phyloP scores from a whole-genome alignment of 2,329 filamentous ascomycete genomes.

The Hypoxylon sp. region DNA sequence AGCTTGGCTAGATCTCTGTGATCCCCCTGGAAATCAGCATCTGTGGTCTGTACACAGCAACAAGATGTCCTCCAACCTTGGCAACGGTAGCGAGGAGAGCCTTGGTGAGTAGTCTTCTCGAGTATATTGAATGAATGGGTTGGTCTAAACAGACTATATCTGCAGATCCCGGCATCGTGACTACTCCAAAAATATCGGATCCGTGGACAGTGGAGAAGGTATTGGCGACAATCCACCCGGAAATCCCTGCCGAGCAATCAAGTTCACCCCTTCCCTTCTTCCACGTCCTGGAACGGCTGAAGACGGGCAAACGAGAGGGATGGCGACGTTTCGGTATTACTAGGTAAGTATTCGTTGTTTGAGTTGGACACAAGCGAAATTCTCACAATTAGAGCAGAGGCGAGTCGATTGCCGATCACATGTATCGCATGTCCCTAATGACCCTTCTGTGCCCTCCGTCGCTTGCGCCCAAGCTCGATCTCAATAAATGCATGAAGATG shows the following conservation, averaged over 20 bases:
- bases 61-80: constrained; percentile 26
- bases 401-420: constrained; percentile 97
- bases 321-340: constrained; percentile 90
- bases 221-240: constrained; percentile 71
- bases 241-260: constrained; percentile 70
- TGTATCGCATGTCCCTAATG: constrained; percentile 99
- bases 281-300: constrained; percentile 91
- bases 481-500: constrained; percentile 92
- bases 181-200: constrained; percentile 58
- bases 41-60: neutral
- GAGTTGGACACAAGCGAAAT: neutral
- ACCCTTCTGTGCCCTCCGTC: constrained; percentile 88
- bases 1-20: neutral
- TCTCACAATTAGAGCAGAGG: constrained; percentile 62
- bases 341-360: constrained; percentile 55
- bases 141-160: constrained; percentile 19
- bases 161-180: constrained; percentile 55
- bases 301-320: constrained; percentile 96
- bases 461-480: constrained; percentile 78
- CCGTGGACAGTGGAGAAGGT: constrained; percentile 72
- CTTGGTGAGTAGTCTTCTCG: constrained; percentile 26
- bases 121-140: neutral
- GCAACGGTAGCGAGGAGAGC: constrained; percentile 17
- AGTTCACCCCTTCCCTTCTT: constrained; percentile 90
- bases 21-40: neutral